Conservation (phyloP, 73 alveolate species). For the Stentor coeruleus region DNA sequence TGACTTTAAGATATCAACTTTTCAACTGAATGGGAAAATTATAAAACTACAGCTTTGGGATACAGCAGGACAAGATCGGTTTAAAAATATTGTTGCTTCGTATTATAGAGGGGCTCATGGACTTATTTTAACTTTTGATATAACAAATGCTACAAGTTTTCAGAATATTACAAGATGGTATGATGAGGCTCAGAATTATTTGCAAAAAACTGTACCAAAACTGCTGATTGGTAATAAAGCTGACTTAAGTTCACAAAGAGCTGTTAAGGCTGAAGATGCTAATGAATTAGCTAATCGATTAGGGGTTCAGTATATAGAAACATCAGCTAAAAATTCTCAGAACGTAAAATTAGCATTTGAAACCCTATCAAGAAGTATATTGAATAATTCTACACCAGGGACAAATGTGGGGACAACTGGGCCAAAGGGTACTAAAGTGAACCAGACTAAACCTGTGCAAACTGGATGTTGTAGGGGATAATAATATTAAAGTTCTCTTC, state of each 20-base stretch:
- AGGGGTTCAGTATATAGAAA: conserved; percentile 39
- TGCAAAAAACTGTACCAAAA: conserved; percentile 33
- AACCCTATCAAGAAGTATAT: conserved; percentile 34
- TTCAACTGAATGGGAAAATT: conserved; percentile 57
- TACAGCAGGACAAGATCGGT: conserved; percentile 17
- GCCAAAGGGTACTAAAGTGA: conserved; percentile 17
- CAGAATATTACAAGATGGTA: conserved; percentile 54
- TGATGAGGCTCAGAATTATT: conserved; percentile 49
- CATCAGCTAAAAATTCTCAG: conserved; percentile 35
- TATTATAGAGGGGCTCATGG: conserved; percentile 40
- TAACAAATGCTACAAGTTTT: conserved; percentile 46
- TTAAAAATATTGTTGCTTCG: not conserved
- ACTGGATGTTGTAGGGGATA: conserved; percentile 8
- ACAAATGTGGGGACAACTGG: not conserved
- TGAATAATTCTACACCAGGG: not conserved
- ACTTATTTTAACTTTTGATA: conserved; percentile 54
- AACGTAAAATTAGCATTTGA: conserved; percentile 48
- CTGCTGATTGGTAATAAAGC: conserved; percentile 25
- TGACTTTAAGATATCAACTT: too few species aligned
- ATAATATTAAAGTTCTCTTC: too few species aligned
- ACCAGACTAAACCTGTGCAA: not conserved
- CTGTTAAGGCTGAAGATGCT: conserved; percentile 31
- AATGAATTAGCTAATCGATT: conserved; percentile 27
- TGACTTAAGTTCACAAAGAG: conserved; percentile 9
- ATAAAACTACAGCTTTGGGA: conserved; percentile 63